Base-by-base conservation (phyloP, 192 early-diverging fungal genomes). In the Mortierella claussenii region DNA sequence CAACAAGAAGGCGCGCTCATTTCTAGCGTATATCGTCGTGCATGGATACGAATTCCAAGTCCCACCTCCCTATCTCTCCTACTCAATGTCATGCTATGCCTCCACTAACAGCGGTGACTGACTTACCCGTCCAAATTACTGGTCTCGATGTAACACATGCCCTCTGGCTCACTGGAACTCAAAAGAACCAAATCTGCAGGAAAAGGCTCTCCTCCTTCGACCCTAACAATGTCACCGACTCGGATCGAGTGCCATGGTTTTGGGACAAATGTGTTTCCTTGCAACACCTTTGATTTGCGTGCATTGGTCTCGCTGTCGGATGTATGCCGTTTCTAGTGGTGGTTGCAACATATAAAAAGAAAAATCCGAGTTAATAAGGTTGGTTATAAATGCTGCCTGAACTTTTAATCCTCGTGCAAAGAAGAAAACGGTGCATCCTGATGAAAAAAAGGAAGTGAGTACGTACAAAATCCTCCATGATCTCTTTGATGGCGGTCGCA, bases 61-160 rank as follows among this genome's bases (percentile, higher is more conserved):
- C n/a, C n/a, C n/a, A n/a, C n/a, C n/a, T n/a, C n/a, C n/a, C n/a
- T n/a, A n/a, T n/a, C n/a, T n/a, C n/a, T n/a, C n/a, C n/a, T n/a
- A n/a, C n/a, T n/a, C n/a, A n/a, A n/a, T n/a, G n/a, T n/a, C n/a
- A n/a, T n/a, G n/a, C n/a, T n/a, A n/a, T n/a, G n/a, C n/a, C n/a
- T n/a, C n/a, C n/a, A n/a, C n/a, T n/a, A n/a, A n/a, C n/a, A 28
- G 50, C 12, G 3, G 12, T 7, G 28, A 1, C 4, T 13, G 32
- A 21, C 60, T 81, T 80, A 92, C 91, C 92, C 97, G 73, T 99
- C 97, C 51, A 99, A 83, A 80, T 98, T 98, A 68, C 93, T 95
- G 63, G 97, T 99, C 80, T 99, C 97, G 58, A 99, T 96, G 67
- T 99, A 99, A 78, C 93, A 95, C 80, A 98, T 85, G 33, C 93